phyloP scores from a whole-genome alignment of 768 basidiomycete species.

The Russula virescens region DNA sequence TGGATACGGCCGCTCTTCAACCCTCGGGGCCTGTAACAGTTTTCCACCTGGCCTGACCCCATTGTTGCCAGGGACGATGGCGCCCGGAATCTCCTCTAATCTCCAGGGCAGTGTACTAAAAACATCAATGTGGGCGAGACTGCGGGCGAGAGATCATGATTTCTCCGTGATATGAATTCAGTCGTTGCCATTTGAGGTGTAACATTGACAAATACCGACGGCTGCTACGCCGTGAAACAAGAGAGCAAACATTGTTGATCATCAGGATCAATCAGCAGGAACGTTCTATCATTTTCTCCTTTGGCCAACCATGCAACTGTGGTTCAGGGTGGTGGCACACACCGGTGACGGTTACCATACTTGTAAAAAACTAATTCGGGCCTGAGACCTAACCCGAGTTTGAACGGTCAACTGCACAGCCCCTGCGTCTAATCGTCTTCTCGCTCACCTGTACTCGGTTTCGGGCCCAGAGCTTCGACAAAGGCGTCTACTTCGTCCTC shows the following conservation, averaged over 20 bases:
- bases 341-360: too few species aligned
- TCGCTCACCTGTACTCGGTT: background rate
- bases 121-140: background rate
- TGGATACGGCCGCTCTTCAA: conserved; percentile 1
- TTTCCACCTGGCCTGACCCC: background rate
- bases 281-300: background rate
- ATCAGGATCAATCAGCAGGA: too few species aligned
- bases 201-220: too few species aligned
- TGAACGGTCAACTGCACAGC: background rate
- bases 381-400: background rate
- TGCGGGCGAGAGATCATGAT: conserved; percentile 1
- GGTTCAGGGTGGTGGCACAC: too few species aligned
- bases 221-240: too few species aligned
- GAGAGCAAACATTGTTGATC: too few species aligned
- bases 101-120: background rate
- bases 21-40: background rate
- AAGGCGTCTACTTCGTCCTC: background rate
- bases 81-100: background rate
- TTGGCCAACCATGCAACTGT: too few species aligned
- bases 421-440: background rate
- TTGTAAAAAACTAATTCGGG: background rate
- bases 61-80: conserved; percentile 9
- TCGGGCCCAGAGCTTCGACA: background rate
- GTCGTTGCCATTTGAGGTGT: background rate
- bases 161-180: background rate